Base-by-base conservation (phyloP, 805 yeast genomes). In the Cyberlindnera samutprakarnensis region DNA sequence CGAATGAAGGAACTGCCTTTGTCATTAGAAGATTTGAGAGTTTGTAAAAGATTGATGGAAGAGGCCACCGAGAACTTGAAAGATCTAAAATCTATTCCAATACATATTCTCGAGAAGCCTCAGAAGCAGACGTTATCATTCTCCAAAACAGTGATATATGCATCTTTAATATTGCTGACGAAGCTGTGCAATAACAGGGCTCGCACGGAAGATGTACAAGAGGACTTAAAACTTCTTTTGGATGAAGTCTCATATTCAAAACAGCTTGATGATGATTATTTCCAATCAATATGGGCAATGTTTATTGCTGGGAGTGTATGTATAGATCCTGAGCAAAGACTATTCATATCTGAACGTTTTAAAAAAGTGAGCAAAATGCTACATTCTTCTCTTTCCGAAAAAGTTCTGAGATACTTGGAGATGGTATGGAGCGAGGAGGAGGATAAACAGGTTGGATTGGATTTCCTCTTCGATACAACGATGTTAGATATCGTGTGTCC, bases 381-480 rank as follows among this genome's bases (percentile, higher is more conserved):
- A 14, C 35, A 38, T 18, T 49, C 53, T 3, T 38, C 41, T 15
- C 27, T 46, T 16, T 41, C 44, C 11, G 31, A 39, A 19, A 47
- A 49, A 20, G 44, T 49, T 3, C 16, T 49, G 17, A 41, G 50
- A 17, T 49, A 49, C 25, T 29, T 49, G 20, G 41, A 44, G 17
- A 42, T 43, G 11, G 39, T 47, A 1, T 49, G 53, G 53, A 41
- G 32, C 20, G 51, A 46, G 12, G 48, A 37, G 11, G 32, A 18
- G 9, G 28, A 25, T 17, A 8, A 21, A 1, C 35, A 29, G 4
- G 42, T 40, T n/a, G 51, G 49, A 7, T 35, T 49, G 32, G 50
- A 47, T 18, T 49, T 43, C 28, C 28, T 49, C 20, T 49, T 49
- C 25, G 53, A 47, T 28, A 42, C 51, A 2, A 42, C 44, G 12